Conservation (phyloP, 108 stramenopile genomes). For the Cafeteria roenbergensis region DNA sequence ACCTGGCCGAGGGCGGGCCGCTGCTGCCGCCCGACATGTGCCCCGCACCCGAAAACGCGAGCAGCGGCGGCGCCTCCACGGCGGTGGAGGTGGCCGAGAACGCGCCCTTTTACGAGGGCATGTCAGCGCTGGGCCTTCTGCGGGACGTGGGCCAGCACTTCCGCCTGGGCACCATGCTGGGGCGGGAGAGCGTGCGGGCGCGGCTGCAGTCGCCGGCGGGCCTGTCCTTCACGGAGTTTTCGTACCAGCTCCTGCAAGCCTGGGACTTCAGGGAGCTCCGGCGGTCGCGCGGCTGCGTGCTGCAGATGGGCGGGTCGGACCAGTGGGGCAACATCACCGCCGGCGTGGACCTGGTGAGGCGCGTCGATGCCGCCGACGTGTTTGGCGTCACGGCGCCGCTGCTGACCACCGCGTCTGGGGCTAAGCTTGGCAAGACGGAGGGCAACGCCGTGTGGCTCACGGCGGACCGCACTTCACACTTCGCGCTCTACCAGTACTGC, state of each 20-base stretch:
- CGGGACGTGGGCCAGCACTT: constrained; percentile 89
- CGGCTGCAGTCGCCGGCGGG: constrained; percentile 74
- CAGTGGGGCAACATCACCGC: constrained; percentile 97
- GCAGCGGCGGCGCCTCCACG: constrained; percentile 16
- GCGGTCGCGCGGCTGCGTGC: constrained; percentile 52
- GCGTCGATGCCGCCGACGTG: constrained; percentile 61
- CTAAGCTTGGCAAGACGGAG: constrained; percentile 97
- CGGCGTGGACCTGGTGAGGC: constrained; percentile 77
- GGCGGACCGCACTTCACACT: constrained; percentile 65
- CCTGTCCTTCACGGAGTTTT: constrained; percentile 87
- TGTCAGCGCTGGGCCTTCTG: constrained; percentile 63
- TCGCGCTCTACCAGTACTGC: constrained; percentile 99
- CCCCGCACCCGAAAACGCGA: background rate
- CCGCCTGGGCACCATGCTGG: constrained; percentile 89
- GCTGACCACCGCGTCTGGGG: constrained; percentile 85
- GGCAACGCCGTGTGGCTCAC: constrained; percentile 91
- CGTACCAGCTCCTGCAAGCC: constrained; percentile 94
- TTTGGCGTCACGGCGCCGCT: constrained; percentile 90
- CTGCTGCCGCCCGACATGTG: background rate
- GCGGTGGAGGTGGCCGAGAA: constrained; percentile 85
- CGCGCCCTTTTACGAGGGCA: constrained; percentile 60
- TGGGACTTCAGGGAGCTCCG: constrained; percentile 89
- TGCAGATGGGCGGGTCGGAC: constrained; percentile 92
- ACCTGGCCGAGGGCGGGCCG: constrained; percentile 27
- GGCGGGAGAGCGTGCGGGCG: constrained; percentile 80